phyloP scores from a whole-genome alignment of 2,329 filamentous ascomycete genomes.

The Dothistroma septosporum region DNA sequence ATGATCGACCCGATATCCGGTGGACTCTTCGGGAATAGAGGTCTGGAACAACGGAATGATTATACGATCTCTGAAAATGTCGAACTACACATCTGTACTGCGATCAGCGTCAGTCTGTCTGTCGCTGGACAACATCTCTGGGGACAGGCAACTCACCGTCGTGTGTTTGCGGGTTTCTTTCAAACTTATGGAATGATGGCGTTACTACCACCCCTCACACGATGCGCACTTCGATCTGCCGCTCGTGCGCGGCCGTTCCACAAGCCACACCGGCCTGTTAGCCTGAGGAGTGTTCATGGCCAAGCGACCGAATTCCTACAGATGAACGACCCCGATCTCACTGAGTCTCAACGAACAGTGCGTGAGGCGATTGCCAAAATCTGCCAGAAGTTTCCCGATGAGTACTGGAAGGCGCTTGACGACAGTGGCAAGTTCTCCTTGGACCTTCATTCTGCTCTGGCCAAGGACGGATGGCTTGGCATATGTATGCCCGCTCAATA shows the following conservation, averaged over 20 bases:
- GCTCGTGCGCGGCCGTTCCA: neutral
- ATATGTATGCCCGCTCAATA: conserved; percentile 44
- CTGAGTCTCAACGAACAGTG: conserved; percentile 40
- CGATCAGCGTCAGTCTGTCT: neutral
- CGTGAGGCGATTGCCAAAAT: conserved; percentile 45
- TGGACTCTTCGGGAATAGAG: neutral
- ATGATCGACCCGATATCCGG: too few relatives aligned
- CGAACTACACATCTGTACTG: neutral
- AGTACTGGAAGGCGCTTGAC: conserved; percentile 43
- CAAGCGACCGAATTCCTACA: conserved; percentile 31
- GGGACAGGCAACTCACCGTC: neutral
- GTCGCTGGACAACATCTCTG: neutral
- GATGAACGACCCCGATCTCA: conserved; percentile 36
- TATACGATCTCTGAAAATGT: neutral
- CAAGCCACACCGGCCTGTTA: neutral
- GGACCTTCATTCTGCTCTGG: conserved; percentile 41
- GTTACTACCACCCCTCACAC: neutral
- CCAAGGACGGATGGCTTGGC: conserved; percentile 43
- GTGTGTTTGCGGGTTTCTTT: neutral
- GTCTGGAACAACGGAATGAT: neutral
- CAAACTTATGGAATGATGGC: neutral
- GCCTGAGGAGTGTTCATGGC: conserved; percentile 10
- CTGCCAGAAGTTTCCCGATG: conserved; percentile 40
- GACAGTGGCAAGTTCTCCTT: conserved; percentile 42
- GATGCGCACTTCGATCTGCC: neutral